A percentile compares a stretch with the other conserved stretches of the same genome.
Evolutionary conservation across 2,329 filamentous ascomycete genomes (phyloP).

Genomic region (Aspergillus sp.): DNA sequence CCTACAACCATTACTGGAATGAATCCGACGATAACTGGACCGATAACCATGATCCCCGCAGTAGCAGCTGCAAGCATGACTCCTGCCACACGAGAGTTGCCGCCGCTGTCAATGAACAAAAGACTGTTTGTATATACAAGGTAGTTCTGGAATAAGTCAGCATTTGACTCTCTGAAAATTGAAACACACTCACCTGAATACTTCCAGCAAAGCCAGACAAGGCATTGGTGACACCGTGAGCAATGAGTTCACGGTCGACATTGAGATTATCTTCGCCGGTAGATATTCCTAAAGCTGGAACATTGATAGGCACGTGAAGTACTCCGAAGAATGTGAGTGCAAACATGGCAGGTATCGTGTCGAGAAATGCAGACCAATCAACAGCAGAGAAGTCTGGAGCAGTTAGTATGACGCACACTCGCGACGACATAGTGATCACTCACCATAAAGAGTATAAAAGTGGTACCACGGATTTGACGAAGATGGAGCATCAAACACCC

Average conservation of each 20-base stretch:
- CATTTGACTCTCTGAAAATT: neutral
- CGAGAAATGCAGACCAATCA: conserved; percentile 78
- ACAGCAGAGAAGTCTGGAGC: conserved; percentile 73
- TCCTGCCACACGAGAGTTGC: conserved; percentile 81
- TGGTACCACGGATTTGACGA: conserved; percentile 92
- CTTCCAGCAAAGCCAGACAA: conserved; percentile 83
- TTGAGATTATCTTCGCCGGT: conserved; percentile 90
- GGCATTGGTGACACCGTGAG: conserved; percentile 91
- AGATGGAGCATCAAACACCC: conserved; percentile 87
- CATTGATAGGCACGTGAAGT: conserved; percentile 96
- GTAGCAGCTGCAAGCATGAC: conserved; percentile 80
- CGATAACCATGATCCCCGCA: conserved; percentile 77
- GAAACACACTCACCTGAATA: conserved; percentile 59
- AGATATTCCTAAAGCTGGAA: conserved; percentile 86
- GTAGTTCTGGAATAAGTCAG: conserved; percentile 70
- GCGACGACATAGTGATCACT: conserved; percentile 37
- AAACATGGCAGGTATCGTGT: conserved; percentile 91
- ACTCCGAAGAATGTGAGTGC: conserved; percentile 97
- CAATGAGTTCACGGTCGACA: conserved; percentile 85
- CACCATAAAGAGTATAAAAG: conserved; percentile 94
- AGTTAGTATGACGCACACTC: conserved; percentile 5
- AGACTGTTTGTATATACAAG: conserved; percentile 96
- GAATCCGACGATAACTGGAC: conserved; percentile 84
- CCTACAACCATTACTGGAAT: conserved; percentile 98
- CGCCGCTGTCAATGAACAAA: conserved; percentile 93